phyloP scores from a whole-genome alignment of 176 grass and related monocot genomes.

The Oryza officinalis region DNA sequence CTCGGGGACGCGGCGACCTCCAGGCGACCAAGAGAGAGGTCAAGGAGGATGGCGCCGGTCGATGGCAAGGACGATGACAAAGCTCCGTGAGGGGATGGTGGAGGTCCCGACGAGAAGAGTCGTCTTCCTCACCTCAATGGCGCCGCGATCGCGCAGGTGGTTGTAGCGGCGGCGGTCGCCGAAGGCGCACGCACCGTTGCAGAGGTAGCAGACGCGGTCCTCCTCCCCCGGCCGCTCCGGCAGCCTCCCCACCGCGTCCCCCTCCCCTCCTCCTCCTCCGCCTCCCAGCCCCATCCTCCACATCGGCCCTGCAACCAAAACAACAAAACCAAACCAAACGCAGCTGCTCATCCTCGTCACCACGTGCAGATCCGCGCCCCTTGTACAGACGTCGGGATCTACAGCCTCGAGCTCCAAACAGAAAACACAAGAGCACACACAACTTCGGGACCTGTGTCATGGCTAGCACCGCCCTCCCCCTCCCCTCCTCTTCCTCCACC shows the following conservation, averaged over 20 bases:
- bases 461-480: constrained; percentile 29
- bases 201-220: constrained; percentile 81
- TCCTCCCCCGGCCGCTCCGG: constrained; percentile 80
- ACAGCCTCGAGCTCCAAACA: not conserved
- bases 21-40: no score
- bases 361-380: constrained; percentile 27
- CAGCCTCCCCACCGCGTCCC: constrained; percentile 38
- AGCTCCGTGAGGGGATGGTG: no score
- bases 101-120: no score
- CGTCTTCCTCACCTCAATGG: constrained; percentile 45
- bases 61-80: no score
- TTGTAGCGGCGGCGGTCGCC: constrained; percentile 93
- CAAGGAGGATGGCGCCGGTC: no score
- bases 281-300: constrained; percentile 73
- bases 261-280: no score
- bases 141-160: constrained; percentile 71
- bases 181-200: constrained; percentile 83
- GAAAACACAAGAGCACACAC: not conserved
- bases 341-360: constrained; percentile 1
- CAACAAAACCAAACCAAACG: constrained; percentile 1
- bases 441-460: constrained; percentile 74
- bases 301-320: constrained; percentile 60
- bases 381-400: constrained; percentile 37
- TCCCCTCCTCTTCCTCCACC: not conserved
- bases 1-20: no score